Evolutionary conservation across 164 flowering plant genomes (phyloP).

Genomic region (Vitis rotundifolia): DNA sequence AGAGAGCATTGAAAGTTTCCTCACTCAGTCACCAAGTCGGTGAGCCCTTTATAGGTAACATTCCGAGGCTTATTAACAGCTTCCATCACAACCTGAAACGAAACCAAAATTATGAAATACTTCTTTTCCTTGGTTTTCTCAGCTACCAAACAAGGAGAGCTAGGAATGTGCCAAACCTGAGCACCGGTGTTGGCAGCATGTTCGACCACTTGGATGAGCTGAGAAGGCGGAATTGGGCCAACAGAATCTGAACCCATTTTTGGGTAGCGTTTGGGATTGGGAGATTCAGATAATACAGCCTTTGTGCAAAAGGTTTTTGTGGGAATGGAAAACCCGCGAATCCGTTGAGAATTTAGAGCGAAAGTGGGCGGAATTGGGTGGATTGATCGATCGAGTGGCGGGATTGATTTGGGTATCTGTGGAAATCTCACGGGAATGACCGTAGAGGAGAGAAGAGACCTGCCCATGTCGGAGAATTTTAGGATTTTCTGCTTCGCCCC

Average conservation of each 20-base stretch:
- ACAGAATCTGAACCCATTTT: slow-evolving; percentile 69
- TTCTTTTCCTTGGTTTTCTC: too few relatives aligned
- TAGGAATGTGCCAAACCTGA: slow-evolving; percentile 40
- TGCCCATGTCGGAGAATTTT: too few relatives aligned
- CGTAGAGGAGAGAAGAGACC: slow-evolving; percentile 18
- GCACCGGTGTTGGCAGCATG: slow-evolving; percentile 85
- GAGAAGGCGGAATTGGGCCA: slow-evolving; percentile 63
- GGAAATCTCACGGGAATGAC: slow-evolving; percentile 9
- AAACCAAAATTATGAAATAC: not conserved
- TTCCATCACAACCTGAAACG: slow-evolving; percentile 81
- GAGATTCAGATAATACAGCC: slow-evolving; percentile 51
- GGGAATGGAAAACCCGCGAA: not conserved
- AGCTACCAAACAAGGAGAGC: not conserved
- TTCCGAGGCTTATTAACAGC: slow-evolving; percentile 92
- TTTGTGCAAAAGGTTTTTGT: slow-evolving; percentile 17
- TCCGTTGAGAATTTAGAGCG: too few relatives aligned
- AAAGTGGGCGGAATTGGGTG: slow-evolving; percentile 2
- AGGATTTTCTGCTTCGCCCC: too few relatives aligned
- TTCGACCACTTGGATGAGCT: slow-evolving; percentile 71
- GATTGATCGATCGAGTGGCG: not conserved
- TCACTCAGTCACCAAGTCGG: slow-evolving; percentile 97
- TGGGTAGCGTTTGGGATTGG: slow-evolving; percentile 36
- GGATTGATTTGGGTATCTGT: slow-evolving; percentile 11
- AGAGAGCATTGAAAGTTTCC: slow-evolving; percentile 16
- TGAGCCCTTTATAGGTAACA: slow-evolving; percentile 77